These are phyloP conservation scores for Annulohypoxylon moriforme DNA, from an alignment of 495 filamentous ascomycete genomes.

Conservation along the genomic window DNA sequence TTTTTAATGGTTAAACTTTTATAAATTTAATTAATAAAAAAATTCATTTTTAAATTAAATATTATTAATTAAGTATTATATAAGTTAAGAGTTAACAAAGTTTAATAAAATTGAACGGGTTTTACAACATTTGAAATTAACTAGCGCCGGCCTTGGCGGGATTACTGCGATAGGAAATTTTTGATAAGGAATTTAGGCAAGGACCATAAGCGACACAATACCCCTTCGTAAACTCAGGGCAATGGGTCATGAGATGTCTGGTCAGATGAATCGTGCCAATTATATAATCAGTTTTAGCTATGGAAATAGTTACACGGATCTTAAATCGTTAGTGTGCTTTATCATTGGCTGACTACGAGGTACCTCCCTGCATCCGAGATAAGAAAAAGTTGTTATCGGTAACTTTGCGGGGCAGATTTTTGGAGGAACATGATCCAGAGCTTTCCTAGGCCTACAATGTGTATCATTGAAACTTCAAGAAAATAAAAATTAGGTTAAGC, in stretches of 20 bases:
- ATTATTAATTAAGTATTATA: too few species aligned
- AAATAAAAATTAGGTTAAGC: neutral
- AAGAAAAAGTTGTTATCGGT: neutral
- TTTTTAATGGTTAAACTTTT: too few species aligned
- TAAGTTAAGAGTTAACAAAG: too few species aligned
- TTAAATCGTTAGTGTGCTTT: neutral
- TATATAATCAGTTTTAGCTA: neutral
- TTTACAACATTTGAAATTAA: too few species aligned
- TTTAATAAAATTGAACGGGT: too few species aligned
- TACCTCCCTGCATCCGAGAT: neutral
- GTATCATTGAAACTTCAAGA: neutral
- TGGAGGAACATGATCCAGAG: neutral
- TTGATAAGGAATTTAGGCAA: too few species aligned
- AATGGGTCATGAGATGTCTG: neutral
- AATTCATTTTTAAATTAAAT: too few species aligned
- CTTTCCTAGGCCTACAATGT: neutral
- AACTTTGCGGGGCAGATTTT: slow-evolving; percentile 30
- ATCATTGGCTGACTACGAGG: slow-evolving; percentile 3
- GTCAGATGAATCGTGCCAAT: neutral
- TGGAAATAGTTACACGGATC: neutral
- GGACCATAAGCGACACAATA: neutral
- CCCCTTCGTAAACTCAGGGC: too few species aligned
- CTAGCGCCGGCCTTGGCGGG: too few species aligned
- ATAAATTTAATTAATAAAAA: too few species aligned
- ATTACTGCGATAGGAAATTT: slow-evolving; percentile 27